These are phyloP conservation scores for Kwoniella sp. DNA, from an alignment of 768 basidiomycete genomes.

Conservation along the genomic window DNA sequence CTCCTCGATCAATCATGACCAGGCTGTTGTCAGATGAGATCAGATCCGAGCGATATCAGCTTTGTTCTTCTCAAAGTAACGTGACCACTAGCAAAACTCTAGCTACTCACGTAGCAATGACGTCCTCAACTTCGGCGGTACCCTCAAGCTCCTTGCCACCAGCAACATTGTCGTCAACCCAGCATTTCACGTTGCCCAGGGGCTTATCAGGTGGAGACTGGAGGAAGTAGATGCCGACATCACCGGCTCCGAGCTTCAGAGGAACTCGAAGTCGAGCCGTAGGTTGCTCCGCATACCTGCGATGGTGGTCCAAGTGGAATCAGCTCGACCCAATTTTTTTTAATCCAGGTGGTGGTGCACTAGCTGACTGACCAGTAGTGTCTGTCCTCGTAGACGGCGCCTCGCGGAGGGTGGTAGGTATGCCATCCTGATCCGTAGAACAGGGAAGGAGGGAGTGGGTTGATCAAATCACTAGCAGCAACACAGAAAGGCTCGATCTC, in stretches of 20 bases:
- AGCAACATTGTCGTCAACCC: constrained; percentile 93
- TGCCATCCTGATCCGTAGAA: constrained; percentile 95
- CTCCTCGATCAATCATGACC: constrained; percentile 80
- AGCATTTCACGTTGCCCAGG: constrained; percentile 75
- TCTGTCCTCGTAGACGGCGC: constrained; percentile 60
- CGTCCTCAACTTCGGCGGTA: constrained; percentile 66
- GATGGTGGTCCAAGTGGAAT: not conserved
- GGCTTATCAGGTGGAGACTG: constrained; percentile 65
- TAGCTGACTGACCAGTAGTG: constrained; percentile 75
- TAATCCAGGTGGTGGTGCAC: not conserved
- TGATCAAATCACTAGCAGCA: constrained; percentile 95
- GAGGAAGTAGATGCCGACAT: constrained; percentile 87
- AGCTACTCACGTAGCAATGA: constrained; percentile 67
- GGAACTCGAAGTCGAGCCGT: constrained; percentile 80
- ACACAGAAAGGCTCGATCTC: constrained; percentile 92
- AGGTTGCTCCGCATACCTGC: constrained; percentile 72
- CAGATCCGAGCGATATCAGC: too few relatives aligned
- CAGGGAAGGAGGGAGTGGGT: constrained; percentile 88
- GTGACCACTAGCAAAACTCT: too few relatives aligned
- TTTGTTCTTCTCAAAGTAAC: too few relatives aligned
- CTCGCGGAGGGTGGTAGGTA: constrained; percentile 67
- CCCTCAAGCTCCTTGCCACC: constrained; percentile 80
- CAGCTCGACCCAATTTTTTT: not conserved
- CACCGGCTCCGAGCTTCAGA: constrained; percentile 80
- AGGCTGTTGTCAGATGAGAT: constrained; percentile 60